Evolutionary conservation across 2,329 filamentous ascomycete genomes (phyloP).

Genomic region (Grosmannia huntii): DNA sequence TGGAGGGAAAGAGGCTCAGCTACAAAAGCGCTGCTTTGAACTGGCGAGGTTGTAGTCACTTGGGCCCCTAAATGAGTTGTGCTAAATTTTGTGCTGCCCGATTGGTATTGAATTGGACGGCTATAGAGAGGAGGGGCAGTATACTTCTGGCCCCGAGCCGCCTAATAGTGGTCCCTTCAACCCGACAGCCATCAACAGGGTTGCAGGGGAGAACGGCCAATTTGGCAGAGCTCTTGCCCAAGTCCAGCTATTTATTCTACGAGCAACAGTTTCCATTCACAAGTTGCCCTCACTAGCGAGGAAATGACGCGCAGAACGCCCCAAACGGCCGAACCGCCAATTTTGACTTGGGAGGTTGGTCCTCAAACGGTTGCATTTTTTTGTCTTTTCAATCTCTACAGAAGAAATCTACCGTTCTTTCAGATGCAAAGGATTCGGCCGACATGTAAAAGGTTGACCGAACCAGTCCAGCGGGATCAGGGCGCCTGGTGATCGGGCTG

Average conservation of each 20-base stretch:
- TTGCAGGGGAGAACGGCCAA: not conserved
- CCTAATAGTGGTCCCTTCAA: not conserved
- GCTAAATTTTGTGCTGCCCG: not conserved
- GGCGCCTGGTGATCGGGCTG: not conserved
- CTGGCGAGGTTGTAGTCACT: not conserved
- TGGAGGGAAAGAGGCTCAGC: not conserved
- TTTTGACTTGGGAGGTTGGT: not conserved
- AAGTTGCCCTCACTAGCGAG: not conserved
- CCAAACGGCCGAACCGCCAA: not conserved
- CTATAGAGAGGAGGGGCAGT: not conserved
- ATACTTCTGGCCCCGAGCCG: not conserved
- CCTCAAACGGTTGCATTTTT: not conserved
- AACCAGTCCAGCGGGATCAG: not conserved
- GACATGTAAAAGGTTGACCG: not conserved
- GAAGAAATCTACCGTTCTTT: not conserved
- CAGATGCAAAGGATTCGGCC: not conserved
- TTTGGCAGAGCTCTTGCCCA: not conserved
- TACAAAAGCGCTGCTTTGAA: not conserved
- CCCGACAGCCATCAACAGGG: not conserved
- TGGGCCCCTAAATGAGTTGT: not conserved
- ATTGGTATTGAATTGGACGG: not conserved
- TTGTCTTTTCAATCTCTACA: not conserved
- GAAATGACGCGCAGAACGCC: not conserved
- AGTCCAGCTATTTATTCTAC: not conserved
- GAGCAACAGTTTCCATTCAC: not conserved